Base-by-base conservation (phyloP, 257 asterid species). In the Rauvolfia tetraphylla region DNA sequence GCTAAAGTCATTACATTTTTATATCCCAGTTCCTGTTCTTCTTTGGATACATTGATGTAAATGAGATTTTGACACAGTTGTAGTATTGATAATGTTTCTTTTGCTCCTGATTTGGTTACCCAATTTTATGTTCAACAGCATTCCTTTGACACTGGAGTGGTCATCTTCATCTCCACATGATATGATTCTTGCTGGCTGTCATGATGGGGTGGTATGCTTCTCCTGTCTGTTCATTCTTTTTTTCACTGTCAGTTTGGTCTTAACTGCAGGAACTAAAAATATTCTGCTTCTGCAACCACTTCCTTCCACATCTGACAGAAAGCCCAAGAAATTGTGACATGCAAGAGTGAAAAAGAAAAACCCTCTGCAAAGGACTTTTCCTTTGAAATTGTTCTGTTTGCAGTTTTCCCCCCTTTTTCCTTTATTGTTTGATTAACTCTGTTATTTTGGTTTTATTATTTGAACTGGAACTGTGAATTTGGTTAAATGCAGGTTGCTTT, bases 171-270 rank as follows among this genome's bases (percentile, higher is more conserved):
- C 92, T 75, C 91, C 92, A 49, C 85, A 86, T 78, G 98, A 95
- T 87, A 87, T 79, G 90, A 88, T 95, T 84, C 74, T 93, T 85
- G 92, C 93, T 57, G 99, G 99, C 78, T 95, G 96, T 89, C 98
- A 95, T 78, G 98, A 95, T 86, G 99, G 98, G 83, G 90, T 87
- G 98, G 99, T 95, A 93, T 48, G 53, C 65, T 79, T 72, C 22
- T 59, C 33, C 81, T 81, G 53, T 58, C 41, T 68, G 31, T 59
- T 61, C 74, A 57, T 73, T 34, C 77, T 74, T 68, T 73, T 68
- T 65, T 33, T 71, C 66, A 76, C 75, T 78, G 51, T 38, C 39
- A 34, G 56, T 44, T 69, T 68, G 25, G 8, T 53, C 39, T 70
- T 61, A 31, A 72, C 63, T 59, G 56, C 46, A 68, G 44, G 38